Evolutionary conservation across 2,329 filamentous ascomycete genomes (phyloP).

Genomic region (Cladosporium austrohemisphaericum): DNA sequence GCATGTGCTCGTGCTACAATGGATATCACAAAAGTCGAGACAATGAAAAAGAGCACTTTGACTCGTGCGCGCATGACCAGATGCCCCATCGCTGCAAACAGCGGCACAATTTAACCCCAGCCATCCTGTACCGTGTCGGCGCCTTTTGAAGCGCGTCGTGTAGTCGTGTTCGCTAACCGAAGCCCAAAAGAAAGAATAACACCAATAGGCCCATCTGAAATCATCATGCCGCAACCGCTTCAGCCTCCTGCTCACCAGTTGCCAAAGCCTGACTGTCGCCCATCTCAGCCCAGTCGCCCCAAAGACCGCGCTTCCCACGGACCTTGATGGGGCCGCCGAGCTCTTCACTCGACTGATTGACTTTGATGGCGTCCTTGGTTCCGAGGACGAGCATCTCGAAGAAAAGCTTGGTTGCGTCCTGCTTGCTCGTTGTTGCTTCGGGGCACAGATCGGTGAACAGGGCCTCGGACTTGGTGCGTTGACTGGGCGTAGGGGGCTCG

Average conservation of each 20-base stretch:
- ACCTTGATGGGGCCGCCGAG: constrained; percentile 80
- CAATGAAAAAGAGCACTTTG: not conserved
- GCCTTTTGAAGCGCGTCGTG: not conserved
- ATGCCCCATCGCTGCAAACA: too few relatives aligned
- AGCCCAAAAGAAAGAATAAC: not conserved
- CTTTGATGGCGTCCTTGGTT: constrained; percentile 96
- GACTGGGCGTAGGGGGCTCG: constrained; percentile 61
- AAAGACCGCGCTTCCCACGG: constrained; percentile 88
- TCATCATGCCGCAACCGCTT: not conserved
- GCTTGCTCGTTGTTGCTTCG: constrained; percentile 72
- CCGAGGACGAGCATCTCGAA: constrained; percentile 94
- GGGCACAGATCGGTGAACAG: constrained; percentile 90
- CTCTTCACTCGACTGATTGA: constrained; percentile 67
- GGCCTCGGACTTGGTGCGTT: constrained; percentile 71
- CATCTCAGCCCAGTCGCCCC: constrained; percentile 92
- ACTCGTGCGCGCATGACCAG: not conserved
- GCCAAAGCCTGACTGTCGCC: constrained; percentile 8
- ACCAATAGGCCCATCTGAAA: not conserved
- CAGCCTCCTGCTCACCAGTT: constrained; percentile 27
- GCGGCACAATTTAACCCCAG: not conserved
- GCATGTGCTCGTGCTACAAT: too few relatives aligned
- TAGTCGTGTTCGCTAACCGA: not conserved
- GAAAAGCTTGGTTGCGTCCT: constrained; percentile 98
- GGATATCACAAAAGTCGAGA: constrained; percentile 2
- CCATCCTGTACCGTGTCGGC: not conserved